Conservation (phyloP, 371 early-diverging fungal species). For the Actinomortierella ambigua region DNA sequence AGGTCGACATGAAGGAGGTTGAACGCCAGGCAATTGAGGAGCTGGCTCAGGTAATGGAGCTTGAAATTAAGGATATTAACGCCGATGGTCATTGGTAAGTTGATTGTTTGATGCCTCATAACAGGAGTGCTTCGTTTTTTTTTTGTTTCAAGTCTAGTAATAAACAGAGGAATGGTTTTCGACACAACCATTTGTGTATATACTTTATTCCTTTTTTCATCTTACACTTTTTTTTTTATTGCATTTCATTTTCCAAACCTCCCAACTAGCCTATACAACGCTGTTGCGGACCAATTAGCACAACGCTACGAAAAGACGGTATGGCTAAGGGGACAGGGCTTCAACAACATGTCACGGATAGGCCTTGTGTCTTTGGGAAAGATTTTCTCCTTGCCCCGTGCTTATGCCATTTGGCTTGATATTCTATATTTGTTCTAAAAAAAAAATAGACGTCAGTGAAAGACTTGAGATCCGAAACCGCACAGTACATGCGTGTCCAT, state of each 20-base stretch:
- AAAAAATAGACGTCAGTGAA: constrained; percentile 48
- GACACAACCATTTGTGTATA: not conserved
- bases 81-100: constrained; percentile 88
- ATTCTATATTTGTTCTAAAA: not conserved
- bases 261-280: constrained; percentile 75
- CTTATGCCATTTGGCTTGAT: too few relatives aligned
- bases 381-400: too few relatives aligned
- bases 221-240: constrained; percentile 7
- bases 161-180: not conserved
- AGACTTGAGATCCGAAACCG: constrained; percentile 73
- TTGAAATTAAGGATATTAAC: constrained; percentile 55
- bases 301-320: constrained; percentile 56
- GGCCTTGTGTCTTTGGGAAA: too few relatives aligned
- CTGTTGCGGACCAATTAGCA: constrained; percentile 81
- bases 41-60: constrained; percentile 54
- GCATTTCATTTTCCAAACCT: not conserved
- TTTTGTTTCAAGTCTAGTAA: too few relatives aligned
- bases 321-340: constrained; percentile 8
- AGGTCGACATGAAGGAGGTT: constrained; percentile 73
- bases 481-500: constrained; percentile 78
- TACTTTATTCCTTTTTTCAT: constrained; percentile 5
- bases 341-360: too few relatives aligned
- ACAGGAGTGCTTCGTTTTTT: too few relatives aligned
- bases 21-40: constrained; percentile 76
- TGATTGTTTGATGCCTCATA: too few relatives aligned